Evolutionary conservation across 1,284 basidiomycete genomes (phyloP), one percentile per base, ranked within the genome.

Genomic region (Fomitopsis palustris): DNA sequence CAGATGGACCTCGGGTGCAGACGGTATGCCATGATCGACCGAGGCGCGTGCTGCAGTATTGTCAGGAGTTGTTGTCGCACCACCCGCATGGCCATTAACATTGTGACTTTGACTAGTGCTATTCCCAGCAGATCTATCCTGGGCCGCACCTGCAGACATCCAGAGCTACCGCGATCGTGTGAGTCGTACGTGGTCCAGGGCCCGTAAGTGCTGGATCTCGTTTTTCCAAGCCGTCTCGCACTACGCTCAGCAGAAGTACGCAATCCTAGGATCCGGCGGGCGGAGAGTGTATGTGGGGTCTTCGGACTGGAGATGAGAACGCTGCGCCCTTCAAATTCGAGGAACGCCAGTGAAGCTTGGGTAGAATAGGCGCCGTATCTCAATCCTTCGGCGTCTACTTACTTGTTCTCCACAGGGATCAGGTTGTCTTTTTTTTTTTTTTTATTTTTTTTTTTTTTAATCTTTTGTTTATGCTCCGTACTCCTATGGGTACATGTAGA

Each of bases 1-100:
- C 17, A 66, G 51, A 53, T 62, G 65, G 33, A 67, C 62, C 53
- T 65, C 66, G 29, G 66, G 64, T n/a, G 64, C 64, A 16, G 64
- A 55, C 45, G 54, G 49, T n/a, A 52, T 35, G 19, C 31, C 6
- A 49, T 49, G 45, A 35, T 52, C 49, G 31, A 52, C 49, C 12
- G 49, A 33, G 29, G 31, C 9, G 49, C 33, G 49, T 52, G 17
- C 49, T 52, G n/a, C 49, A 10, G 19, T 6, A 29, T 33, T 37
- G 17, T 31, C 25, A 25, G 21, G 25, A 27, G 45, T 12, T 29
- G 45, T 27, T 47, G 45, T 9, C n/a, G 49, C 19, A 35, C 10
- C 31, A 6, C 25, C n/a, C 3, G 3, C 49, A 52, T 52, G 49
- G 12, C 31, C 49, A 31, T 52, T 52, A n/a, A 19, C 12, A 19